A percentile compares a stretch with the other conserved stretches of the same genome.
Conservation (phyloP, 768 basidiomycete genomes). For the Calocybe gangraenosa region DNA sequence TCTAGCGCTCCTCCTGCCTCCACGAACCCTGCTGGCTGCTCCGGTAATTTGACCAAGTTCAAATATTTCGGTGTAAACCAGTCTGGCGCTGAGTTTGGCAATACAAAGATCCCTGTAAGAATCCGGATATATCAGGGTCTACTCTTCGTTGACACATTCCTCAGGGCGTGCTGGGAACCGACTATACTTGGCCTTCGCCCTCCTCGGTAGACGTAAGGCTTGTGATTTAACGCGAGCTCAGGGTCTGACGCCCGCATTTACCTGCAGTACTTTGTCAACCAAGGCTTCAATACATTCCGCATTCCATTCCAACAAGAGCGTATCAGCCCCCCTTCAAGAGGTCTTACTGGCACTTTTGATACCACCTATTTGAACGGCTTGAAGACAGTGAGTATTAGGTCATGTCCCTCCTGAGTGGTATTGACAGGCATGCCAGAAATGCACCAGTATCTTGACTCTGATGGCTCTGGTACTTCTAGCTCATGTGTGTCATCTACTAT, state of each 20-base stretch:
- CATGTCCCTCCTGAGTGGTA: neutral
- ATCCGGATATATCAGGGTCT: neutral
- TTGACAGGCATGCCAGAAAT: conserved; percentile 37
- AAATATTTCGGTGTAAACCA: conserved; percentile 61
- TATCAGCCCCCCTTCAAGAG: conserved; percentile 45
- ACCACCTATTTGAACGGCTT: conserved; percentile 47
- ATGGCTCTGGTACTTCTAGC: conserved; percentile 51
- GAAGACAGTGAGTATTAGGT: conserved; percentile 32
- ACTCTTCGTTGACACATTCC: neutral
- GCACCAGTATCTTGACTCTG: conserved; percentile 69
- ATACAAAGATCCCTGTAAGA: conserved; percentile 41
- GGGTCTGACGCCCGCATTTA: neutral
- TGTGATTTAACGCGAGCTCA: neutral
- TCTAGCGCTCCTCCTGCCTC: conserved; percentile 21
- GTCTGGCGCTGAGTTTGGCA: conserved; percentile 60
- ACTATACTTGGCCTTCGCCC: conserved; percentile 49
- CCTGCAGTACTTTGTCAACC: conserved; percentile 45
- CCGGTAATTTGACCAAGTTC: conserved; percentile 48
- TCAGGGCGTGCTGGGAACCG: conserved; percentile 34
- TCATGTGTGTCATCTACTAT: conserved; percentile 58
- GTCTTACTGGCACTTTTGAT: conserved; percentile 52
- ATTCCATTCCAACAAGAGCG: conserved; percentile 59
- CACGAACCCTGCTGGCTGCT: conserved; percentile 27
- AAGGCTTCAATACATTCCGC: conserved; percentile 63
- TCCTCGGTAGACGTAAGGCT: conserved; percentile 31